Conservation (phyloP, 2,329 filamentous ascomycete species). For the Ophiostoma ulmi region DNA sequence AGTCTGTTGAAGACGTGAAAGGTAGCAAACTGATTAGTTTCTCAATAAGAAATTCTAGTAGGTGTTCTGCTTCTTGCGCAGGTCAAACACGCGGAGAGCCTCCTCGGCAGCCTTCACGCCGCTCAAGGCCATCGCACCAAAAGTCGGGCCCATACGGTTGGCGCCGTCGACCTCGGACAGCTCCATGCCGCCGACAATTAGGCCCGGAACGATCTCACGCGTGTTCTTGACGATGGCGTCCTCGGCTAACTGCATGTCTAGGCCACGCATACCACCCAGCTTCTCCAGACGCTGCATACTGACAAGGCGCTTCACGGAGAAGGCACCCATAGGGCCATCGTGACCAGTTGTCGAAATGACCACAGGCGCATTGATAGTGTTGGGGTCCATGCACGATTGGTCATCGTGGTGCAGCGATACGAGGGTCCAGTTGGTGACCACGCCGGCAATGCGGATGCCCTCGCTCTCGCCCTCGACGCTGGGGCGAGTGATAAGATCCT, state of each 20-base stretch:
- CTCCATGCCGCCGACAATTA: slow-evolving; percentile 95
- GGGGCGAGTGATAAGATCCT: slow-evolving; percentile 79
- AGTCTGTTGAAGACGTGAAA: slow-evolving; percentile 4
- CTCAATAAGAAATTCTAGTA: background rate
- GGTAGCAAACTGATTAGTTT: background rate
- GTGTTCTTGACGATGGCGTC: slow-evolving; percentile 92
- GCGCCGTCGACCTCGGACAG: slow-evolving; percentile 84
- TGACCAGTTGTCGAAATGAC: slow-evolving; percentile 88
- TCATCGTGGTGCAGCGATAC: slow-evolving; percentile 83
- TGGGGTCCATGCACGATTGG: slow-evolving; percentile 94
- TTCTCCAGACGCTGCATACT: slow-evolving; percentile 79
- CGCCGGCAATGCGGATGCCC: slow-evolving; percentile 70
- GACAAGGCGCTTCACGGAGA: slow-evolving; percentile 84
- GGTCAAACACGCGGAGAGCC: slow-evolving; percentile 69
- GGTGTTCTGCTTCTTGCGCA: slow-evolving; percentile 51
- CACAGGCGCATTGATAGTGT: slow-evolving; percentile 89
- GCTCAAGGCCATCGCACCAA: slow-evolving; percentile 81
- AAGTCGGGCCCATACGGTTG: slow-evolving; percentile 86
- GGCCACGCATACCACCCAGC: slow-evolving; percentile 84
- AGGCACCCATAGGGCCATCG: slow-evolving; percentile 85
- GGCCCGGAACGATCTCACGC: slow-evolving; percentile 76
- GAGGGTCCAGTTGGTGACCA: slow-evolving; percentile 94
- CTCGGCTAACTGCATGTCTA: slow-evolving; percentile 88
- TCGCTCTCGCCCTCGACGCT: slow-evolving; percentile 39
- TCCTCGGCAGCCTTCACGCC: slow-evolving; percentile 91